A percentile compares a stretch with the other conserved stretches of the same genome.
Evolutionary conservation across 2,329 filamentous ascomycete species (phyloP).

Genomic region (Colletotrichum sidae): DNA sequence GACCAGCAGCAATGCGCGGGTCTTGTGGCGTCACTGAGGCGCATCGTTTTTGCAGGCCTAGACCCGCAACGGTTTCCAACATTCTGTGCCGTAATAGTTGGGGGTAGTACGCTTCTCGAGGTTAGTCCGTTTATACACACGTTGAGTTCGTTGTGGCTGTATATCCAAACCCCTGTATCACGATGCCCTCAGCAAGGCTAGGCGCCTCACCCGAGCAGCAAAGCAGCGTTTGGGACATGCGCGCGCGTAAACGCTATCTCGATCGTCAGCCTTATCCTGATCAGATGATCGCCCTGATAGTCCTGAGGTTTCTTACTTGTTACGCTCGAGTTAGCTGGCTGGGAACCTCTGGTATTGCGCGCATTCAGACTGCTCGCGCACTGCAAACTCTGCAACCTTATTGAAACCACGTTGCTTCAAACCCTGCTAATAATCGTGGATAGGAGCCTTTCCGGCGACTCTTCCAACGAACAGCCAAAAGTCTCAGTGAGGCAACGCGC

Average conservation of each 20-base stretch:
- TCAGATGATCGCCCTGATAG: too few species aligned
- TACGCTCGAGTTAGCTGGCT: too few species aligned
- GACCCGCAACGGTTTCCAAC: slow-evolving; percentile 69
- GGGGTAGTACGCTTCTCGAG: slow-evolving; percentile 71
- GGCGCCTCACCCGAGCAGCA: slow-evolving; percentile 2
- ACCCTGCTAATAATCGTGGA: slow-evolving; percentile 1
- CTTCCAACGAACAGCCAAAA: slow-evolving; percentile 40
- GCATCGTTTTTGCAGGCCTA: slow-evolving; percentile 63
- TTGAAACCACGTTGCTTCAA: too few species aligned
- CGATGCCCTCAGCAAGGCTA: slow-evolving; percentile 6
- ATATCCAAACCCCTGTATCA: slow-evolving; percentile 1
- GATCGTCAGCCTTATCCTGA: too few species aligned
- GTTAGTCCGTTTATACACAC: slow-evolving; percentile 49
- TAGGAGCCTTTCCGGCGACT: slow-evolving; percentile 41
- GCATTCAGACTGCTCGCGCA: too few species aligned
- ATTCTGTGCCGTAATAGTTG: slow-evolving; percentile 71
- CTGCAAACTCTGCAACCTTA: too few species aligned
- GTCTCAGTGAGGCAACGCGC: slow-evolving; percentile 41
- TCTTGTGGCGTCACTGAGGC: slow-evolving; percentile 48
- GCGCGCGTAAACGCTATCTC: too few species aligned
- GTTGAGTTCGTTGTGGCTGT: too few species aligned
- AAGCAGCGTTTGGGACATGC: neutral
- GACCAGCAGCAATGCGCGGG: slow-evolving; percentile 40
- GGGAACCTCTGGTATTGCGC: too few species aligned
- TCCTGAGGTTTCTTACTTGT: too few species aligned